Evolutionary conservation across 345 rosid genomes (phyloP).

Genomic region (Sapria himalayana): DNA sequence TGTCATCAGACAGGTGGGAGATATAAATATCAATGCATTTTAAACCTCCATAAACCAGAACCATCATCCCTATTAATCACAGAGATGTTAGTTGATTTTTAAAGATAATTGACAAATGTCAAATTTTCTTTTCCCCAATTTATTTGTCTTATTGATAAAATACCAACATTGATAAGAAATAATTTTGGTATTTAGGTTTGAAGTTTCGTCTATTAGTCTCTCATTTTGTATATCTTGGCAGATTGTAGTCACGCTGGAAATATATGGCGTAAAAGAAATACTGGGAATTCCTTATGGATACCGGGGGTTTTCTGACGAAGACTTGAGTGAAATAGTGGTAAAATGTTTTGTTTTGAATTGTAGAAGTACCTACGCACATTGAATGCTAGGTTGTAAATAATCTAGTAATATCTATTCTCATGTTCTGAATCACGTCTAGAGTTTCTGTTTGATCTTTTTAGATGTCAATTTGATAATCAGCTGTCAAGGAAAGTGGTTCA

Average conservation of each 20-base stretch:
- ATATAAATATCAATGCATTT: neutral
- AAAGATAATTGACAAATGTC: neutral
- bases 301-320: conserved; percentile 64
- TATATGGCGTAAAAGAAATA: conserved; percentile 82
- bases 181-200: conserved; percentile 1
- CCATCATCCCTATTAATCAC: neutral
- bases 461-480: conserved; percentile 20
- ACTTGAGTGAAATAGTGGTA: conserved; percentile 68
- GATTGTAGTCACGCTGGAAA: conserved; percentile 91
- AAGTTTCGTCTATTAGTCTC: conserved; percentile 4
- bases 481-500: conserved; percentile 89
- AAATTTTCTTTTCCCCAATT: neutral
- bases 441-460: conserved; percentile 5
- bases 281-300: conserved; percentile 94
- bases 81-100: neutral
- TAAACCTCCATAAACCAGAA: neutral
- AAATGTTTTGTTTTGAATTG: too few species aligned
- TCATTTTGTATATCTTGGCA: conserved; percentile 15
- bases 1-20: conserved; percentile 65
- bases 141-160: too few species aligned
- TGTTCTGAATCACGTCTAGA: neutral
- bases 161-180: too few species aligned
- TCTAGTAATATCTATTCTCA: too few species aligned
- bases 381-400: too few species aligned
- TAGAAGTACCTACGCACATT: too few species aligned